A percentile compares a stretch with the other conserved stretches of the same genome.
These are phyloP conservation scores for Melampsora larici-populina DNA, from an alignment of 1,284 basidiomycete genomes.

Conservation along the genomic window DNA sequence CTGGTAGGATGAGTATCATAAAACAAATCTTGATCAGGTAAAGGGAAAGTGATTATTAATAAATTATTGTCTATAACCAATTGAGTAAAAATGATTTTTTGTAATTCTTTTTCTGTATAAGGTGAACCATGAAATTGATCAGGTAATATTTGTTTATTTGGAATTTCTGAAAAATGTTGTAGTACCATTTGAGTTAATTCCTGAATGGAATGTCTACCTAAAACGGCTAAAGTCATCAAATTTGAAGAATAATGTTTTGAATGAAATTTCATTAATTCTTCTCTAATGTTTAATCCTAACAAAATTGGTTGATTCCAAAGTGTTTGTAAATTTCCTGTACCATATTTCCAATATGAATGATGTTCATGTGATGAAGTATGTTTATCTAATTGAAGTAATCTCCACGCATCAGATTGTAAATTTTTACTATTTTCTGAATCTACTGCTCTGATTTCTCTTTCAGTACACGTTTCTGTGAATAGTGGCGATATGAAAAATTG, in stretches of 20 bases:
- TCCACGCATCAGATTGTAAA: conserved; percentile 88
- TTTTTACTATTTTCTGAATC: conserved; percentile 99
- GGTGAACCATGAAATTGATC: conserved; percentile 72
- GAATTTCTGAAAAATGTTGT: conserved; percentile 71
- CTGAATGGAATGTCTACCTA: conserved; percentile 84
- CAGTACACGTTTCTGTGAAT: conserved; percentile 84
- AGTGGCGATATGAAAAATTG: conserved; percentile 92
- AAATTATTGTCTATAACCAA: conserved; percentile 86
- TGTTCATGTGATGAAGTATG: conserved; percentile 68
- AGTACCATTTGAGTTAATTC: conserved; percentile 68
- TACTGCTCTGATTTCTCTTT: conserved; percentile 92
- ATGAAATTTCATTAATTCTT: conserved; percentile 95
- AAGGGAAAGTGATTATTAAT: conserved; percentile 75
- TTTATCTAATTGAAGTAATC: conserved; percentile 96
- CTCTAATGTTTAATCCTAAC: conserved; percentile 77
- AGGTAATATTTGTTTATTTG: conserved; percentile 64
- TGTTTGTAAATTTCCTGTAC: conserved; percentile 79
- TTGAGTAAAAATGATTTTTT: conserved; percentile 76
- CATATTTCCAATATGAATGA: conserved; percentile 90
- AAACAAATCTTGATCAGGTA: conserved; percentile 74
- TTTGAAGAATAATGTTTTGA: conserved; percentile 85
- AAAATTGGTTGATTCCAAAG: conserved; percentile 64
- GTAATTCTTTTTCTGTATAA: conserved; percentile 54
- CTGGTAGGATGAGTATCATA: conserved; percentile 76
- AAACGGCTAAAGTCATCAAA: conserved; percentile 84